Evolutionary conservation across 1,139 yeast genomes (phyloP).

Genomic region (Torulaspora globosa): DNA sequence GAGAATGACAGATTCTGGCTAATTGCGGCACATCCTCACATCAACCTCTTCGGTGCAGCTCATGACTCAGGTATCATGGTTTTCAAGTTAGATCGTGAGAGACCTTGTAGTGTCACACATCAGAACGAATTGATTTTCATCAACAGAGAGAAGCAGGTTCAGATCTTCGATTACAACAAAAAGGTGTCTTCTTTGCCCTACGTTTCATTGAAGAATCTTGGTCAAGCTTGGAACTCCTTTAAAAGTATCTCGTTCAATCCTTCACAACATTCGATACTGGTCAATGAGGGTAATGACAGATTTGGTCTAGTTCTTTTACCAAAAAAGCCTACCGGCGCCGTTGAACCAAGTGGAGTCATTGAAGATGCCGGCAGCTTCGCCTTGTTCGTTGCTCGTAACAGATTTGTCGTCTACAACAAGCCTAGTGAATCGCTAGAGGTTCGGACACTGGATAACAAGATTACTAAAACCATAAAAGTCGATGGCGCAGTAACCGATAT

Average conservation of each 20-base stretch:
- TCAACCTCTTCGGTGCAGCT: conserved; percentile 92
- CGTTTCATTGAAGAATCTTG: conserved; percentile 77
- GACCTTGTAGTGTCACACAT: conserved; percentile 80
- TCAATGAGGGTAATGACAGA: conserved; percentile 59
- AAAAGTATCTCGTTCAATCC: conserved; percentile 87
- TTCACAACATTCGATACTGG: conserved; percentile 79
- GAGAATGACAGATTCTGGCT: conserved; percentile 96
- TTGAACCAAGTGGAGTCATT: conserved; percentile 76
- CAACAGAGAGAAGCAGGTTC: conserved; percentile 83
- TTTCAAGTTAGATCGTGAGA: conserved; percentile 93
- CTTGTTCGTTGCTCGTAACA: conserved; percentile 84
- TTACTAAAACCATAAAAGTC: conserved; percentile 75
- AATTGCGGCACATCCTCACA: conserved; percentile 79
- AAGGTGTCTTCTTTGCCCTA: conserved; percentile 68
- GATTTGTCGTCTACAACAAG: conserved; percentile 79
- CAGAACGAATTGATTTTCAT: conserved; percentile 70
- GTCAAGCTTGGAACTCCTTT: conserved; percentile 82
- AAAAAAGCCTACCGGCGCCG: conserved; percentile 84
- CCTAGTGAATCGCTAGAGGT: conserved; percentile 65
- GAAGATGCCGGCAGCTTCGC: conserved; percentile 86
- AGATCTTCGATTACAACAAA: conserved; percentile 62
- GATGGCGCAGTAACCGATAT: conserved; percentile 73
- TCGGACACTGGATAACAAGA: conserved; percentile 74
- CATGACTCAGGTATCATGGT: conserved; percentile 98
- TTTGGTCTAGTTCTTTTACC: conserved; percentile 80